These are phyloP conservation scores for Sesbania bispinosa DNA, from an alignment of 306 rosid genomes.

Conservation along the genomic window DNA sequence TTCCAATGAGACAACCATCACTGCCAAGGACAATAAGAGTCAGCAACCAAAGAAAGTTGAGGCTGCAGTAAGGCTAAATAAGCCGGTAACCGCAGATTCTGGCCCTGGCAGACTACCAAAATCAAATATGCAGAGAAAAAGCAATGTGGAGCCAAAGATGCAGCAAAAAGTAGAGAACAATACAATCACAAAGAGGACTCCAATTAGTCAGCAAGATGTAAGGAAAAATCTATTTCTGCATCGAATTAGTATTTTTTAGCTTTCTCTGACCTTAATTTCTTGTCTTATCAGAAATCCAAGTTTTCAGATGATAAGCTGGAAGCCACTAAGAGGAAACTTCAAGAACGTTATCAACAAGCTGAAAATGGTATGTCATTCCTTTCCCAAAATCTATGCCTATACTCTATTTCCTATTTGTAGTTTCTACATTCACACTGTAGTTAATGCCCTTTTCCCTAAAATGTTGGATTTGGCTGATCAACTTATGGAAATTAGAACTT, in stretches of 20 bases:
- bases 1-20: constrained; percentile 27
- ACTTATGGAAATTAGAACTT: background rate
- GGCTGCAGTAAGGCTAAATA: constrained; percentile 41
- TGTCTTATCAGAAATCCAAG: constrained; percentile 46
- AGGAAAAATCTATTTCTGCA: constrained; percentile 11
- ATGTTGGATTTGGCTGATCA: background rate
- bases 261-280: constrained; percentile 30
- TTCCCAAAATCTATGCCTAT: background rate
- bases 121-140: constrained; percentile 40
- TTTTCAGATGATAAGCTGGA: constrained; percentile 78
- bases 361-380: constrained; percentile 61
- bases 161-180: constrained; percentile 41
- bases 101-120: constrained; percentile 57
- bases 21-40: constrained; percentile 46
- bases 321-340: constrained; percentile 95
- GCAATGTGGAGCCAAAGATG: constrained; percentile 29
- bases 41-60: constrained; percentile 50
- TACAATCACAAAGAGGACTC: constrained; percentile 48
- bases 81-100: constrained; percentile 42
- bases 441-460: background rate
- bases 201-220: constrained; percentile 52
- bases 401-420: background rate
- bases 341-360: constrained; percentile 89
- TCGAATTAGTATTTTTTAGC: background rate
- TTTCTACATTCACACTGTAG: background rate